These are phyloP conservation scores for Cucumis hystrix DNA, from an alignment of 306 rosid genomes.

Conservation along the genomic window DNA sequence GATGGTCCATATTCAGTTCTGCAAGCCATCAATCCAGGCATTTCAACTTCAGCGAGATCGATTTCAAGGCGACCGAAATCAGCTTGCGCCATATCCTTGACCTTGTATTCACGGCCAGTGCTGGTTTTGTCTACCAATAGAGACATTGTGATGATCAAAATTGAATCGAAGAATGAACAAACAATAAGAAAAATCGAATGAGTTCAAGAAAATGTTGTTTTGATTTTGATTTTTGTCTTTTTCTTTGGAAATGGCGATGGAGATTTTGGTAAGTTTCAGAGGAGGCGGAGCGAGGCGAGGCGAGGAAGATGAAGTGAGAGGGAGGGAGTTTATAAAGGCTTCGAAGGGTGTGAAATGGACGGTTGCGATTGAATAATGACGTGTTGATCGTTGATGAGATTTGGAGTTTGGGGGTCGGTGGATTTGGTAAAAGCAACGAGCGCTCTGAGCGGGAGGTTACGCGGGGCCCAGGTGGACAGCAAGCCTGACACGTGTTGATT, in stretches of 20 bases:
- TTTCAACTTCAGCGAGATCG: constrained; percentile 89
- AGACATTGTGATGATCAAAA: constrained; percentile 25
- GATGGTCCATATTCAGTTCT: constrained; percentile 58
- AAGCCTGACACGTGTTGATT: not conserved
- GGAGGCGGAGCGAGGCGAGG: not conserved
- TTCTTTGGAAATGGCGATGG: not conserved
- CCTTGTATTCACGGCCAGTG: constrained; percentile 82
- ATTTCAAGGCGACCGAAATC: constrained; percentile 83
- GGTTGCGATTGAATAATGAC: constrained; percentile 2
- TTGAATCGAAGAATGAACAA: not conserved
- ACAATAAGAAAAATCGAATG: not conserved
- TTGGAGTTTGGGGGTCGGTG: not conserved
- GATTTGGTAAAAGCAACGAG: not conserved
- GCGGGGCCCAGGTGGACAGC: not conserved
- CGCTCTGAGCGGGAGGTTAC: not conserved
- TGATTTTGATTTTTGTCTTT: not conserved
- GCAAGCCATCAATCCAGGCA: constrained; percentile 74
- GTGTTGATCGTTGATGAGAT: not conserved
- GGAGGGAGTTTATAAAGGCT: not conserved
- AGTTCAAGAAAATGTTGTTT: not conserved
- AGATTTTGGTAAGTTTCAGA: not conserved
- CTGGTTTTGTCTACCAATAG: constrained; percentile 61
- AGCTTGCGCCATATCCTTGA: constrained; percentile 83
- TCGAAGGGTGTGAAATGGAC: not conserved
- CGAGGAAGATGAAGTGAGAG: not conserved